Conservation (phyloP, 192 early-diverging fungal genomes). For the Entomortierella beljakovae region DNA sequence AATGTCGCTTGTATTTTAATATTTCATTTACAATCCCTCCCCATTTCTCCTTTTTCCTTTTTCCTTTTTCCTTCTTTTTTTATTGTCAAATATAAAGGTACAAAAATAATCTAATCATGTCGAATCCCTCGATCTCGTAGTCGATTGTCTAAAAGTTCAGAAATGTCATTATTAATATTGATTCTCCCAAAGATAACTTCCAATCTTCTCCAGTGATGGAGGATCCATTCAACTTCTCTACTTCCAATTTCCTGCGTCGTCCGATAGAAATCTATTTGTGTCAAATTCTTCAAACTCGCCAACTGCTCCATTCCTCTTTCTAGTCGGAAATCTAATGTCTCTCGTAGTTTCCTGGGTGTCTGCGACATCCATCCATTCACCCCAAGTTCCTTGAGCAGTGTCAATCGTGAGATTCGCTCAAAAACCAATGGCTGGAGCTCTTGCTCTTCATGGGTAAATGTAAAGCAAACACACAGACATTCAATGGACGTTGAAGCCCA, state of each 20-base stretch:
- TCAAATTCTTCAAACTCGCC: background rate
- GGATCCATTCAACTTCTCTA: slow-evolving; percentile 3
- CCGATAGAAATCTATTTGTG: background rate
- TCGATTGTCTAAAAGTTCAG: no score
- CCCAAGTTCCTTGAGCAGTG: background rate
- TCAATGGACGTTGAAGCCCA: no score
- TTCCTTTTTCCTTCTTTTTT: no score
- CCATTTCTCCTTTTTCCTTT: no score
- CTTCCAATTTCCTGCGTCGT: background rate
- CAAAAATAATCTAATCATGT: no score
- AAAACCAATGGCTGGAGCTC: background rate
- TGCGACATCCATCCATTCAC: background rate
- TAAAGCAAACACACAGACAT: no score
- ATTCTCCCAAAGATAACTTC: background rate
- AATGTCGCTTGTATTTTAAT: no score
- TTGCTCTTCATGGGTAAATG: background rate
- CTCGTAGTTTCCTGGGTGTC: background rate
- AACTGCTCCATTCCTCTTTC: background rate
- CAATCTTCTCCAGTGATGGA: background rate
- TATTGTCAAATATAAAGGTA: no score
- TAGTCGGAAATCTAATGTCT: background rate
- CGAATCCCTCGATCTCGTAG: no score
- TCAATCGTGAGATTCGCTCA: background rate
- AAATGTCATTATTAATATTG: background rate
- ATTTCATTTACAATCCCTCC: no score